A percentile compares a stretch with the other conserved stretches of the same genome.
phyloP scores from a whole-genome alignment of 495 filamentous ascomycete species.

The Penicillium daleae region DNA sequence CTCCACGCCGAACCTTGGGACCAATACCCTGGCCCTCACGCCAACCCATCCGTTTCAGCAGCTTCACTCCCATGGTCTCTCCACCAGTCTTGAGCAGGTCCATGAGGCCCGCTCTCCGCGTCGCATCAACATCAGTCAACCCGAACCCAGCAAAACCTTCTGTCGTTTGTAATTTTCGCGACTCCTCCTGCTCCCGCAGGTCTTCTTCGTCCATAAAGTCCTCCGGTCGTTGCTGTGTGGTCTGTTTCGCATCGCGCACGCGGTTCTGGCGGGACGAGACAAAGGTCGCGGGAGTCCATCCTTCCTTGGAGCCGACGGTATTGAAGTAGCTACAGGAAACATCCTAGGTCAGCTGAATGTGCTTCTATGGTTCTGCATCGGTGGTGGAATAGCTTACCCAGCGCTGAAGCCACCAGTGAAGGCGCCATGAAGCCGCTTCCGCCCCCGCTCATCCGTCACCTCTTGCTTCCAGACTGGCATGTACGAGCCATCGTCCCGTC shows the following conservation, averaged over 20 bases:
- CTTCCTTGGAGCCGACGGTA: conserved; percentile 96
- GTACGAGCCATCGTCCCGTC: conserved; percentile 91
- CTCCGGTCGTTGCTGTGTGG: conserved; percentile 68
- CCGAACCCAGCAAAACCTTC: conserved; percentile 78
- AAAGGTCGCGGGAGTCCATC: conserved; percentile 91
- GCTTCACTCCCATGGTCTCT: conserved; percentile 86
- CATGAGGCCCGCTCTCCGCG: conserved; percentile 62
- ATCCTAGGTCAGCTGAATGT: conserved; percentile 13
- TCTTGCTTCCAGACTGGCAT: conserved; percentile 97
- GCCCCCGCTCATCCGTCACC: conserved; percentile 88
- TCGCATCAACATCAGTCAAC: conserved; percentile 60
- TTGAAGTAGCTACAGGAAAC: conserved; percentile 79
- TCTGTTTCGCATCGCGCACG: conserved; percentile 62
- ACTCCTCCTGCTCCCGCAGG: conserved; percentile 82
- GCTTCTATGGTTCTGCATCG: background rate
- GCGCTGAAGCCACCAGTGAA: conserved; percentile 97
- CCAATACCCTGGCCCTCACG: conserved; percentile 91
- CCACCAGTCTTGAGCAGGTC: conserved; percentile 75
- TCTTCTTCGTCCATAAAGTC: conserved; percentile 99
- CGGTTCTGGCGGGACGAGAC: conserved; percentile 86
- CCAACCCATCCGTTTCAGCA: conserved; percentile 96
- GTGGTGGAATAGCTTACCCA: conserved; percentile 60
- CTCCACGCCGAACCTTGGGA: conserved; percentile 79
- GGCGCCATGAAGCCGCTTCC: conserved; percentile 91
- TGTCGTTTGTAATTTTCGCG: conserved; percentile 69